These are phyloP conservation scores for Penicillium sp. DNA, from an alignment of 2,329 filamentous ascomycete species.

Conservation along the genomic window DNA sequence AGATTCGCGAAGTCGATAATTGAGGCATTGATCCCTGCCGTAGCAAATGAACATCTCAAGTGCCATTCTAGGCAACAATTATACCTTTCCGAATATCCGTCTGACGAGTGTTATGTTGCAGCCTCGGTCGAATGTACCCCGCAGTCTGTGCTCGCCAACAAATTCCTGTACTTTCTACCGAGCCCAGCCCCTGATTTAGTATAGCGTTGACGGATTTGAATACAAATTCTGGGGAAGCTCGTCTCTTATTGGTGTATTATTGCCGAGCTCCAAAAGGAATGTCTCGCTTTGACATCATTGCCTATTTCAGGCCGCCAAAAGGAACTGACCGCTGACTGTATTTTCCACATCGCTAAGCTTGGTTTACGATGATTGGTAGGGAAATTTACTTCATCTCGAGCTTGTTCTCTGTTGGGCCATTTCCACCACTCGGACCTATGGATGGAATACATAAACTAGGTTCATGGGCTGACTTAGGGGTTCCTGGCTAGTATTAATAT, in stretches of 20 bases:
- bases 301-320: neutral
- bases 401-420: neutral
- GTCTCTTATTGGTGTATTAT: neutral
- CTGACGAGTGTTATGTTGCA: neutral
- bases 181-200: neutral
- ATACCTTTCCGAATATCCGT: neutral
- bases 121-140: neutral
- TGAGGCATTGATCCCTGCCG: neutral
- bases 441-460: neutral
- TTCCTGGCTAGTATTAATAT: neutral
- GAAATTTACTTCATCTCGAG: neutral
- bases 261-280: neutral
- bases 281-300: neutral
- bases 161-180: neutral
- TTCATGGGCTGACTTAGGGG: neutral
- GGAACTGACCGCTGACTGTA: neutral
- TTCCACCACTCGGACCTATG: neutral
- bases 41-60: neutral
- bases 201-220: neutral
- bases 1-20: constrained; percentile 28
- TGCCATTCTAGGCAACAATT: neutral
- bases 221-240: neutral
- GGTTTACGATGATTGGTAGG: neutral
- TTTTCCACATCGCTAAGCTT: neutral
- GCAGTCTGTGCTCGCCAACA: neutral